Percentiles rank a stretch among this genome's conserved stretches.
Evolutionary conservation across 2,329 filamentous ascomycete genomes (phyloP).

Genomic region (Aspergillus pseudoviridinutans): DNA sequence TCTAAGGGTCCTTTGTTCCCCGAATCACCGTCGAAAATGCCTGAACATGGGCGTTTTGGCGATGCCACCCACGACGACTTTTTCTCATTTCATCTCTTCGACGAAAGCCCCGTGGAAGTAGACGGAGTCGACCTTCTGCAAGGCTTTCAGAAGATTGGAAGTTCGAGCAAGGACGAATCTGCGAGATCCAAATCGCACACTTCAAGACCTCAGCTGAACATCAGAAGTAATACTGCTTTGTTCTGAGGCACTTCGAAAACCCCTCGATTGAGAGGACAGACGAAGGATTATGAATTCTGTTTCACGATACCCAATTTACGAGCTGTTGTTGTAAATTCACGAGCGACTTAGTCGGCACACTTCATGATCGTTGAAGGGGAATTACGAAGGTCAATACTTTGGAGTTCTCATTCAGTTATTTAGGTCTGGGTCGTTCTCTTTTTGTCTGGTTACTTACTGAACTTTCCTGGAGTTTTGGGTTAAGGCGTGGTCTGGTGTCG

Average conservation of each 20-base stretch:
- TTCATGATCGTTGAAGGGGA: not conserved
- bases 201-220: constrained; percentile 28
- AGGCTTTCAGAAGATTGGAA: constrained; percentile 47
- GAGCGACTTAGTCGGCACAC: not conserved
- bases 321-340: not conserved
- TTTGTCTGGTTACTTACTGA: not conserved
- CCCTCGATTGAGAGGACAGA: not conserved
- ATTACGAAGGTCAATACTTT: not conserved
- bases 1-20: constrained; percentile 31
- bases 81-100: constrained; percentile 47
- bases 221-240: constrained; percentile 31
- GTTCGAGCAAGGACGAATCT: constrained; percentile 31
- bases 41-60: constrained; percentile 28
- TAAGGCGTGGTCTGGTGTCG: constrained; percentile 18
- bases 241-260: constrained; percentile 21
- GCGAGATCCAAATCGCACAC: constrained; percentile 26
- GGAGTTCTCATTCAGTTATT: not conserved
- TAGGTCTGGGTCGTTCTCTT: not conserved
- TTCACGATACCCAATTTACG: not conserved
- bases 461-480: constrained; percentile 26
- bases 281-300: not conserved
- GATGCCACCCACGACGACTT: constrained; percentile 42
- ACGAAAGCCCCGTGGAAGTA: constrained; percentile 41
- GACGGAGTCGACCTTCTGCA: constrained; percentile 45
- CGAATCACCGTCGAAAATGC: constrained; percentile 39